Conservation (phyloP, 2,329 filamentous ascomycete species). For the Bimuria novae-zelandiae region DNA sequence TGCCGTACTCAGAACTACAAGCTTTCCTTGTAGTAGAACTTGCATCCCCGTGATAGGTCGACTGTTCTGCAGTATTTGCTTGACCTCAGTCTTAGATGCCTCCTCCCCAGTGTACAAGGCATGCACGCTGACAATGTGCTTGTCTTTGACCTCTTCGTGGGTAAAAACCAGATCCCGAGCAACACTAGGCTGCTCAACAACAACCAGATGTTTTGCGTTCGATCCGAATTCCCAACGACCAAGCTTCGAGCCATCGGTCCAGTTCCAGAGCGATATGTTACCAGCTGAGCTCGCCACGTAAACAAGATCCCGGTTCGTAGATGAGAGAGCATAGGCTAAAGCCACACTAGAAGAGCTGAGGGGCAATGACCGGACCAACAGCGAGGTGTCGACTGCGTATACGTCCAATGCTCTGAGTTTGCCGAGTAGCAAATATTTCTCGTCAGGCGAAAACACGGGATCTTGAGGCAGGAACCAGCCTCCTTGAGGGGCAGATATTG, state of each 20-base stretch:
- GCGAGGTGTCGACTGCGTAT: slow-evolving; percentile 79
- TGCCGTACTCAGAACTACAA: slow-evolving; percentile 61
- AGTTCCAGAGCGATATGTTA: slow-evolving; percentile 62
- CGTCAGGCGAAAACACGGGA: slow-evolving; percentile 62
- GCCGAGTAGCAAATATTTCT: slow-evolving; percentile 70
- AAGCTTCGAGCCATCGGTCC: slow-evolving; percentile 54
- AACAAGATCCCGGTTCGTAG: slow-evolving; percentile 55
- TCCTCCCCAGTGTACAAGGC: slow-evolving; percentile 37
- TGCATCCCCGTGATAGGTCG: slow-evolving; percentile 46
- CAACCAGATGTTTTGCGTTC: slow-evolving; percentile 41
- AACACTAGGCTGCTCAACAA: slow-evolving; percentile 34
- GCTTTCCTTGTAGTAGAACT: slow-evolving; percentile 59
- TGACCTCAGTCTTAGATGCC: slow-evolving; percentile 36
- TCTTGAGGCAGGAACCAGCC: slow-evolving; percentile 62
- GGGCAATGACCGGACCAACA: slow-evolving; percentile 74
- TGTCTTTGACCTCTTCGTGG: slow-evolving; percentile 44
- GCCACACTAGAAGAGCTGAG: slow-evolving; percentile 50
- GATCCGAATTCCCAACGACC: slow-evolving; percentile 50
- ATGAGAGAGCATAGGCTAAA: slow-evolving; percentile 58
- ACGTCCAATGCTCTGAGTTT: slow-evolving; percentile 77
- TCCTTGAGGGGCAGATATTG: slow-evolving; percentile 55
- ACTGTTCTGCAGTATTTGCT: slow-evolving; percentile 45
- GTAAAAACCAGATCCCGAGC: slow-evolving; percentile 46
- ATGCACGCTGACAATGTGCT: slow-evolving; percentile 46
- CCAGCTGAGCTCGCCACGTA: slow-evolving; percentile 59